Percentiles rank a stretch among this genome's conserved stretches.
Evolutionary conservation across 257 asterid genomes (phyloP).

Genomic region (Paulownia fortunei): DNA sequence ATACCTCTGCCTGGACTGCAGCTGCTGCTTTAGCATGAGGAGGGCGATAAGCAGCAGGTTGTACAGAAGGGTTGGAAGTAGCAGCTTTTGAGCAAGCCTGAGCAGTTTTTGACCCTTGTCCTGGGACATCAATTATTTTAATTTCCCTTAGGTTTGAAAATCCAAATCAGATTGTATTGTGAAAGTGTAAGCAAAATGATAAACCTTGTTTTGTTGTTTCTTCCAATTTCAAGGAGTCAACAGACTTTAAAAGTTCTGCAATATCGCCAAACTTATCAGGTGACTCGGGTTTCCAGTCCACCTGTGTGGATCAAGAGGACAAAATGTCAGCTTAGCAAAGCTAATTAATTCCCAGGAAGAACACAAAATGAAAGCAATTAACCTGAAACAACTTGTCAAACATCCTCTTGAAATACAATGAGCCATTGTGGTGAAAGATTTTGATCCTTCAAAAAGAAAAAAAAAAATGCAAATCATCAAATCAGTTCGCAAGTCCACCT

Average conservation of each 20-base stretch:
- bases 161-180: constrained; percentile 1
- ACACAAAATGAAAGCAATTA: constrained; percentile 35
- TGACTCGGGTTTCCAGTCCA: constrained; percentile 92
- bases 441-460: constrained; percentile 65
- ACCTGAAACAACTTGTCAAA: constrained; percentile 92
- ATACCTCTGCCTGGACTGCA: constrained; percentile 90
- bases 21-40: constrained; percentile 97
- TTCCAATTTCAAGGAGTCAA: constrained; percentile 69
- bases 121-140: constrained; percentile 49
- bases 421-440: constrained; percentile 85
- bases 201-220: constrained; percentile 69
- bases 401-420: constrained; percentile 86
- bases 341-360: constrained; percentile 20
- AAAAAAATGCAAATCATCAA: neutral
- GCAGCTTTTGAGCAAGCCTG: constrained; percentile 57
- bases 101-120: constrained; percentile 65
- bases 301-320: constrained; percentile 53
- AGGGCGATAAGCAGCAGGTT: constrained; percentile 95
- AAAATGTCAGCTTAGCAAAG: constrained; percentile 33
- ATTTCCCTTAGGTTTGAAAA: neutral
- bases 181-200: constrained; percentile 13
- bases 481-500: constrained; percentile 1
- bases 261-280: constrained; percentile 73
- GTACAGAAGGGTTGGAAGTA: constrained; percentile 59
- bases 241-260: constrained; percentile 63